A percentile compares a stretch with the other conserved stretches of the same genome.
Evolutionary conservation across 371 early-diverging fungal species (phyloP).

Genomic region (Mucor racemosus): DNA sequence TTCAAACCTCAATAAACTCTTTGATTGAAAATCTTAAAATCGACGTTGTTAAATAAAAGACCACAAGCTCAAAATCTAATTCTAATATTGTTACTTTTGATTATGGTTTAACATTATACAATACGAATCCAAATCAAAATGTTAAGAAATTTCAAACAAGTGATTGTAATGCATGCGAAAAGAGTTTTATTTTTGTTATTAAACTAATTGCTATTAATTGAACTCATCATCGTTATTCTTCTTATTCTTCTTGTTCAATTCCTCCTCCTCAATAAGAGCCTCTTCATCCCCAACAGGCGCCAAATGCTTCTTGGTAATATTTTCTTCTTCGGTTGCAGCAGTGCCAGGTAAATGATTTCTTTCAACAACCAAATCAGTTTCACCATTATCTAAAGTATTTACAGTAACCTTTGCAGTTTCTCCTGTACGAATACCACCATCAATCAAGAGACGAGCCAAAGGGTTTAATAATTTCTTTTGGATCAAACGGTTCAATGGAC

Average conservation of each 20-base stretch:
- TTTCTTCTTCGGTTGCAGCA: conserved; percentile 25
- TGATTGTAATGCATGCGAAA: too few species aligned
- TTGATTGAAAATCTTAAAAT: too few species aligned
- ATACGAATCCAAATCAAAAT: too few species aligned
- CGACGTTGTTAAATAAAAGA: too few species aligned
- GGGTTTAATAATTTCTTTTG: conserved; percentile 84
- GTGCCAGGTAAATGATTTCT: conserved; percentile 50
- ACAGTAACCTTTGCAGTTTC: conserved; percentile 63
- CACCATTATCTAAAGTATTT: conserved; percentile 29
- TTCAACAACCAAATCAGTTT: conserved; percentile 38
- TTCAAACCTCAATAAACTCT: too few species aligned
- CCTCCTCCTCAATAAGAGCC: conserved; percentile 26
- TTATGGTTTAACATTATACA: too few species aligned
- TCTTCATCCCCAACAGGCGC: conserved; percentile 55
- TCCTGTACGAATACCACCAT: conserved; percentile 73
- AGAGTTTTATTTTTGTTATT: too few species aligned
- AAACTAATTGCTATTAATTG: too few species aligned
- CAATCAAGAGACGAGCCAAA: conserved; percentile 77
- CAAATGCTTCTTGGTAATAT: conserved; percentile 31
- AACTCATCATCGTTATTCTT: conserved; percentile 10
- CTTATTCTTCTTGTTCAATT: conserved; percentile 24
- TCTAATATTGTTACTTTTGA: too few species aligned
- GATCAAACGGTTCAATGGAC: conserved; percentile 81
- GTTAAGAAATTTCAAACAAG: too few species aligned
- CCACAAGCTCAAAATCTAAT: too few species aligned